Conservation (phyloP, 495 filamentous ascomycete species). For the Hypoxylon crocopeplum region DNA sequence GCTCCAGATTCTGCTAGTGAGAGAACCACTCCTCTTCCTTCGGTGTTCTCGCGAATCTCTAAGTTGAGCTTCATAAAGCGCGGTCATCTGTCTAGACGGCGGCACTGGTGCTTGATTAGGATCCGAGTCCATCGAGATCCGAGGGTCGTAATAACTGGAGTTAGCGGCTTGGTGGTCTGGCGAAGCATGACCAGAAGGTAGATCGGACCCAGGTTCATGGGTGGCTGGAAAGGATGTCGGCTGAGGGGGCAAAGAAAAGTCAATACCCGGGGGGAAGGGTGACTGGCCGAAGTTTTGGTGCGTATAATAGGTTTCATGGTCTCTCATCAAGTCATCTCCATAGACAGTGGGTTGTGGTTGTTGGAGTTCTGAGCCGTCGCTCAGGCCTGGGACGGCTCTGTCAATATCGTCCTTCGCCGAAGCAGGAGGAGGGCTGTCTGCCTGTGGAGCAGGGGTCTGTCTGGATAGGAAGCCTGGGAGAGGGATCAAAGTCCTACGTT, state of each 20-base stretch:
- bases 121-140: conserved; percentile 42
- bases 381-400: conserved; percentile 15
- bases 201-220: conserved; percentile 13
- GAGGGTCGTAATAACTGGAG: conserved; percentile 44
- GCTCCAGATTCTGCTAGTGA: conserved; percentile 37
- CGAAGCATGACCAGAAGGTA: conserved; percentile 28
- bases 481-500: conserved; percentile 22
- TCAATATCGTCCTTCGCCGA: conserved; percentile 31
- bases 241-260: conserved; percentile 38
- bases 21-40: conserved; percentile 35
- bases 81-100: conserved; percentile 38
- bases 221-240: conserved; percentile 23
- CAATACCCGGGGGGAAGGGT: conserved; percentile 32
- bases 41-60: conserved; percentile 37
- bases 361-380: conserved; percentile 21
- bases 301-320: conserved; percentile 21
- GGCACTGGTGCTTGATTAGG: conserved; percentile 30
- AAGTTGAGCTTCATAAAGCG: conserved; percentile 39
- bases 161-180: conserved; percentile 38
- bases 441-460: conserved; percentile 5
- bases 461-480: conserved; percentile 17
- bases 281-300: conserved; percentile 23
- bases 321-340: conserved; percentile 24
- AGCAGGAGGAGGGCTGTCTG: conserved; percentile 13
- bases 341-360: conserved; percentile 16